Evolutionary conservation across 352 stramenopile species (phyloP).

Genomic region (Phytophthora uliginosa): DNA sequence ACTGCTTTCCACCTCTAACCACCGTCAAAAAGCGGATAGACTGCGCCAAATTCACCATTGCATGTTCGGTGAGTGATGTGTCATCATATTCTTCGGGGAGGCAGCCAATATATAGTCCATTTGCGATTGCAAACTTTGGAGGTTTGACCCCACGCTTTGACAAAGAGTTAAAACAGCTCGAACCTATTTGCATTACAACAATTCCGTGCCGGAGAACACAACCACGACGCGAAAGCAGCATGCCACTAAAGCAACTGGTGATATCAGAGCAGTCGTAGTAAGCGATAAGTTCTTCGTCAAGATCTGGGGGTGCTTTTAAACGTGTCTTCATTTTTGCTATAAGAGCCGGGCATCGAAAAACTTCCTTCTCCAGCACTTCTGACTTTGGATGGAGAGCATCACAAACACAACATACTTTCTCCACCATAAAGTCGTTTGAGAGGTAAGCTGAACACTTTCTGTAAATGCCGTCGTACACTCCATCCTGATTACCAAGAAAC

Average conservation of each 20-base stretch:
- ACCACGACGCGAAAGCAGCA: too few relatives aligned
- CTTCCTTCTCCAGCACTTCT: not conserved
- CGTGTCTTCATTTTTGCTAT: not conserved
- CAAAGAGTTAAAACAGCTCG: not conserved
- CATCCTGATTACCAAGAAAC: not conserved
- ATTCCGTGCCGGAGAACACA: not conserved
- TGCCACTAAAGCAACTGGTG: not conserved
- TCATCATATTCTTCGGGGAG: too few relatives aligned
- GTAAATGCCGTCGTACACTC: not conserved
- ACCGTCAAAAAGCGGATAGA: not conserved
- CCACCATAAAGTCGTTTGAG: not conserved
- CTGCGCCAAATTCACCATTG: too few relatives aligned
- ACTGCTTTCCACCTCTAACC: not conserved
- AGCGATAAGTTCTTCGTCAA: not conserved
- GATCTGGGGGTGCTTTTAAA: not conserved
- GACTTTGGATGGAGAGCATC: not conserved
- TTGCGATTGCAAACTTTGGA: conserved; percentile 8
- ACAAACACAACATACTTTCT: conserved; percentile 3
- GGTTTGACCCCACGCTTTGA: not conserved
- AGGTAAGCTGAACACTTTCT: not conserved
- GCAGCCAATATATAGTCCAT: not conserved
- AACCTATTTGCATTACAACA: not conserved
- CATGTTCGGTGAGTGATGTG: too few relatives aligned
- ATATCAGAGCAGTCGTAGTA: conserved; percentile 2
- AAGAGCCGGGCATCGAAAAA: not conserved